Conservation (phyloP, 768 basidiomycete species). For the Phaffia tasmanica region DNA sequence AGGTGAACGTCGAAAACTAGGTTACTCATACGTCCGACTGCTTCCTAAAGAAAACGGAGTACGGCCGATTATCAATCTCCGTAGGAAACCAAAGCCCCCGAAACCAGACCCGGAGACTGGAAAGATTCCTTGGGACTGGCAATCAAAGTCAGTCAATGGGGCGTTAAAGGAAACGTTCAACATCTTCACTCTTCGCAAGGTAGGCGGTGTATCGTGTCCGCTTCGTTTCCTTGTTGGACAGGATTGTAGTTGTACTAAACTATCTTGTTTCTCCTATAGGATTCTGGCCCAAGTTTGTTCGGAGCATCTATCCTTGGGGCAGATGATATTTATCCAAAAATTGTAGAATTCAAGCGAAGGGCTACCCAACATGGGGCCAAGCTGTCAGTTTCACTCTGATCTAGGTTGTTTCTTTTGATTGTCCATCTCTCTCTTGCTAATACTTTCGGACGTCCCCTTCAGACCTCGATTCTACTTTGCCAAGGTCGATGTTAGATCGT, state of each 20-base stretch:
- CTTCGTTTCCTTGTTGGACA: background rate
- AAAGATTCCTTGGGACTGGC: conserved; percentile 2
- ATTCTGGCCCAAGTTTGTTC: conserved; percentile 50
- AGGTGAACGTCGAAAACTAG: conserved; percentile 46
- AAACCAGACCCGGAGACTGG: background rate
- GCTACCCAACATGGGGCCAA: background rate
- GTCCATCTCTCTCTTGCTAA: background rate
- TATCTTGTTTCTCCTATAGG: conserved; percentile 41
- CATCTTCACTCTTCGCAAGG: conserved; percentile 80
- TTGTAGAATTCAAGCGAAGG: conserved; percentile 58
- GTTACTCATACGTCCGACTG: conserved; percentile 74
- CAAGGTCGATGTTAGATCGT: conserved; percentile 89
- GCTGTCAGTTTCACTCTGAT: background rate
- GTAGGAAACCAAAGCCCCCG: conserved; percentile 34
- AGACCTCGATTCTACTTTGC: conserved; percentile 90
- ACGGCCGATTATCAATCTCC: conserved; percentile 83
- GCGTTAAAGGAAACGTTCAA: conserved; percentile 72
- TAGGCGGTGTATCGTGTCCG: conserved; percentile 32
- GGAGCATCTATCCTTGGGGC: conserved; percentile 74
- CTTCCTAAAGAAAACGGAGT: conserved; percentile 93
- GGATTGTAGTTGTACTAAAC: background rate
- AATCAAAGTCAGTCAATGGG: conserved; percentile 67
- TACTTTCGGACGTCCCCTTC: background rate
- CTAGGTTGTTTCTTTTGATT: background rate
- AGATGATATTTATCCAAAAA: conserved; percentile 64